phyloP scores from a whole-genome alignment of 2,329 filamentous ascomycete genomes.

The Epichloe scottii region DNA sequence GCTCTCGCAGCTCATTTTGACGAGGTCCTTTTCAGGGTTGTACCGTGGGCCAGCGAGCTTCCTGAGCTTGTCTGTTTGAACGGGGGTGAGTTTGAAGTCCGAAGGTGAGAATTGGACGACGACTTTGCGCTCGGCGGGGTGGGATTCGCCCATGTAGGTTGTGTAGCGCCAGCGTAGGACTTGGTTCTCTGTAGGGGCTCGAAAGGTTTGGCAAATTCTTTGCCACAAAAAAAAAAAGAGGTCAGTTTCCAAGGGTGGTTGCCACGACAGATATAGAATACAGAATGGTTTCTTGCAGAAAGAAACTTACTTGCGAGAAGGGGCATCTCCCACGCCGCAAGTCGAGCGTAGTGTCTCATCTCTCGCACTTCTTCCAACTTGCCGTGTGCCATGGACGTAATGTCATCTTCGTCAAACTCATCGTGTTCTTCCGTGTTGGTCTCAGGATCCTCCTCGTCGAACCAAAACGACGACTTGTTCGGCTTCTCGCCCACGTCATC shows the following conservation, averaged over 20 bases:
- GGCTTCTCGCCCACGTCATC: conserved; percentile 20
- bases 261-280: neutral
- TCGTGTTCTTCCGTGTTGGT: conserved; percentile 39
- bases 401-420: conserved; percentile 68
- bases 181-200: conserved; percentile 52
- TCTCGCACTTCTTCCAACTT: conserved; percentile 85
- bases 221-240: neutral
- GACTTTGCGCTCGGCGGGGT: conserved; percentile 87
- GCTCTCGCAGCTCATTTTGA: conserved; percentile 85
- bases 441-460: conserved; percentile 35
- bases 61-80: conserved; percentile 67
- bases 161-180: conserved; percentile 93
- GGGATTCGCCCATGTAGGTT: conserved; percentile 85
- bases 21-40: conserved; percentile 67
- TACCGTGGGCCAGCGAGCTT: conserved; percentile 80
- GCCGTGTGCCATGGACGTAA: conserved; percentile 68
- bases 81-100: conserved; percentile 56
- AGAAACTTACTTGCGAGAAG: conserved; percentile 64
- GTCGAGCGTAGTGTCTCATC: conserved; percentile 72
- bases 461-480: conserved; percentile 33
- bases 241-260: neutral
- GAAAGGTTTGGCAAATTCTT: conserved; percentile 78
- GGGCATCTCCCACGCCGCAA: conserved; percentile 94
- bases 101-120: conserved; percentile 75
- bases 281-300: neutral